A percentile compares a stretch with the other conserved stretches of the same genome.
These are phyloP conservation scores for Trebouxiophyceae sp. DNA, from an alignment of 163 green algal species.

Conservation along the genomic window DNA sequence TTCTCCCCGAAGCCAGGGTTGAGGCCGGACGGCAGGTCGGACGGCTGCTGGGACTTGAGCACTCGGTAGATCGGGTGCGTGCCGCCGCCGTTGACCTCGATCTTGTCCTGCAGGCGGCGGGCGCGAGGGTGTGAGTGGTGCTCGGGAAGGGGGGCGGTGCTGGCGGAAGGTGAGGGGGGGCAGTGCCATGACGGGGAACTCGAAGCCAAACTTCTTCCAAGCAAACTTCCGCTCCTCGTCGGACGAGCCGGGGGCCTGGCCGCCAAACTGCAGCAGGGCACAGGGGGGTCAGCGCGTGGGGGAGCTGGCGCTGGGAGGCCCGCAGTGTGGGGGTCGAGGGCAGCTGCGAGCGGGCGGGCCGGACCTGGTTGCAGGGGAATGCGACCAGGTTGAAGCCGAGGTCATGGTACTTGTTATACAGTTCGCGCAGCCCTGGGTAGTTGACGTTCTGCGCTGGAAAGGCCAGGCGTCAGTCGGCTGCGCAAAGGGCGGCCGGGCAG, in stretches of 20 bases:
- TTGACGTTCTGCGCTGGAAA: slow-evolving; percentile 72
- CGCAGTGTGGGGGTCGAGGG: background rate
- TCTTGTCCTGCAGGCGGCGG: slow-evolving; percentile 53
- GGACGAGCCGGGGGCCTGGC: slow-evolving; percentile 57
- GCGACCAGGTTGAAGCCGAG: slow-evolving; percentile 66
- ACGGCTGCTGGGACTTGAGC: slow-evolving; percentile 34
- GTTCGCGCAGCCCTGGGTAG: slow-evolving; percentile 62
- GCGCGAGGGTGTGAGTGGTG: background rate
- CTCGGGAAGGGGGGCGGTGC: background rate
- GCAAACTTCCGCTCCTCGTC: slow-evolving; percentile 75
- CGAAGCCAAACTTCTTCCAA: slow-evolving; percentile 74
- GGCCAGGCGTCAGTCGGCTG: background rate
- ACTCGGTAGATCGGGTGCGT: slow-evolving; percentile 72
- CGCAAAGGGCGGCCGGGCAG: too few relatives aligned
- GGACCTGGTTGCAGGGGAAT: slow-evolving; percentile 75
- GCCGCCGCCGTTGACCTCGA: slow-evolving; percentile 57
- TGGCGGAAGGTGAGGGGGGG: background rate
- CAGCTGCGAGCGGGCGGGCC: background rate
- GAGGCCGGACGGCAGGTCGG: background rate
- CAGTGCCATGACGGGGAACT: slow-evolving; percentile 35
- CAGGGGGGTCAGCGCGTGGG: background rate
- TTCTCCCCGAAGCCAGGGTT: slow-evolving; percentile 12
- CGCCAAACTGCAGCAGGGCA: slow-evolving; percentile 38
- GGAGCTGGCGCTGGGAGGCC: background rate
- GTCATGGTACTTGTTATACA: slow-evolving; percentile 71